These are phyloP conservation scores for Wallacemonas sp. DNA, from an alignment of 208 protist genomes.

Conservation along the genomic window DNA sequence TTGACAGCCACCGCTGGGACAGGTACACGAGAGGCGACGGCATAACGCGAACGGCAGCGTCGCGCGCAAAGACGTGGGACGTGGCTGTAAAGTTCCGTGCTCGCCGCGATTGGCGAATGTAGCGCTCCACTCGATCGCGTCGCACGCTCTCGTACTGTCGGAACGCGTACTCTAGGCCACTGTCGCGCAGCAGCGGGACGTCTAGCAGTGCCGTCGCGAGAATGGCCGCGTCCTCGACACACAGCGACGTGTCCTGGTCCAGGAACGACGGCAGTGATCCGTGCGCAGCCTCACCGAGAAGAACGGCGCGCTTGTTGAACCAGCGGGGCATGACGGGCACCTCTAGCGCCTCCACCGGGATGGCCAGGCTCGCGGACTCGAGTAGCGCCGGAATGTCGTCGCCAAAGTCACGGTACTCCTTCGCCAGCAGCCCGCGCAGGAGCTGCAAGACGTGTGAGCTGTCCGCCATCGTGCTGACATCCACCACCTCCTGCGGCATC, in stretches of 20 bases:
- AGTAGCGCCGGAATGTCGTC: conserved; percentile 39
- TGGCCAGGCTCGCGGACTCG: conserved; percentile 44
- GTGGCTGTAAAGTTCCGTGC: conserved; percentile 65
- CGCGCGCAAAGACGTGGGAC: conserved; percentile 40
- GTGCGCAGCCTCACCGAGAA: conserved; percentile 88
- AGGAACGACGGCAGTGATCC: conserved; percentile 85
- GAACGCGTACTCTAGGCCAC: conserved; percentile 87
- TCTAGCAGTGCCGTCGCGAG: conserved; percentile 79
- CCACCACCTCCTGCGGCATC: conserved; percentile 52
- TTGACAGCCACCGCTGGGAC: conserved; percentile 78
- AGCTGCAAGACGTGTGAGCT: conserved; percentile 47
- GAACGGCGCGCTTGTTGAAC: conserved; percentile 86
- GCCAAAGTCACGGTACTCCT: conserved; percentile 63
- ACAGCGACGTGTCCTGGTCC: conserved; percentile 82
- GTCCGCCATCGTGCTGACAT: conserved; percentile 38
- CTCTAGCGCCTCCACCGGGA: conserved; percentile 75
- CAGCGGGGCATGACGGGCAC: conserved; percentile 90
- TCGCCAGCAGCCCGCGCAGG: conserved; percentile 42
- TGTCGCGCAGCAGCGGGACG: conserved; percentile 74
- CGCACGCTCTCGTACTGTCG: conserved; percentile 80
- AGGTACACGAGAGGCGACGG: conserved; percentile 44
- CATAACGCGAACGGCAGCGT: conserved; percentile 45
- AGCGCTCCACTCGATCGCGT: conserved; percentile 82
- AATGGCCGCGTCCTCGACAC: conserved; percentile 89
- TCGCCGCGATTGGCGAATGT: conserved; percentile 85